Conservation (phyloP, 805 yeast species). For the Spathaspora gorwiae region DNA sequence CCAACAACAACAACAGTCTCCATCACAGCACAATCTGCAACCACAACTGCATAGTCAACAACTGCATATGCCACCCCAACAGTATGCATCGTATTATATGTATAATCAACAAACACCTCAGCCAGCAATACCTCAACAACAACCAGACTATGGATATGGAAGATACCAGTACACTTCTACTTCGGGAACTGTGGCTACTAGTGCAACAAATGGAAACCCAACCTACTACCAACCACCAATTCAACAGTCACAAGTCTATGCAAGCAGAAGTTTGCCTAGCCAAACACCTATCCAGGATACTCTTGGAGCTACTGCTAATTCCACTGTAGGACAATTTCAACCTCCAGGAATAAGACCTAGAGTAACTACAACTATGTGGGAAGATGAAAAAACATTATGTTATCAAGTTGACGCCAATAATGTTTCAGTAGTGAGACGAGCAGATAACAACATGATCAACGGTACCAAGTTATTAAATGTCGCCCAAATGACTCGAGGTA, state of each 20-base stretch:
- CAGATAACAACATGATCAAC: slow-evolving; percentile 80
- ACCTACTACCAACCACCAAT: slow-evolving; percentile 1
- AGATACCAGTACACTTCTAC: not conserved
- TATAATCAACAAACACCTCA: slow-evolving; percentile 11
- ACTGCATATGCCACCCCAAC: slow-evolving; percentile 11
- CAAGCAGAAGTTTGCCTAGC: not conserved
- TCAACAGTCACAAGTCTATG: slow-evolving; percentile 1
- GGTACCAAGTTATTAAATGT: slow-evolving; percentile 81
- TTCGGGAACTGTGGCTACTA: slow-evolving; percentile 1
- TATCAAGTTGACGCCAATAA: slow-evolving; percentile 83
- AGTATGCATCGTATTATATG: slow-evolving; percentile 16
- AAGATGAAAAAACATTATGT: slow-evolving; percentile 78
- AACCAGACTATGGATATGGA: not conserved
- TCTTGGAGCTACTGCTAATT: slow-evolving; percentile 13
- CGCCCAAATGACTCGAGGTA: slow-evolving; percentile 83
- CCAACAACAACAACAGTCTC: slow-evolving; percentile 10
- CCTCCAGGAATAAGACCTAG: slow-evolving; percentile 52
- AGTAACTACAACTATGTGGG: slow-evolving; percentile 88
- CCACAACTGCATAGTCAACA: slow-evolving; percentile 6
- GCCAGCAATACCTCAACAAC: slow-evolving; percentile 5
- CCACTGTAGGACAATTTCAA: slow-evolving; percentile 41
- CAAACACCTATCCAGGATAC: slow-evolving; percentile 16
- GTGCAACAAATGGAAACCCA: slow-evolving; percentile 1
- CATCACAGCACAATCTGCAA: slow-evolving; percentile 11
- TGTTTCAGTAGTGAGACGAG: slow-evolving; percentile 76